Conservation (phyloP, 306 rosid species). For the Citrullus mucosospermus region DNA sequence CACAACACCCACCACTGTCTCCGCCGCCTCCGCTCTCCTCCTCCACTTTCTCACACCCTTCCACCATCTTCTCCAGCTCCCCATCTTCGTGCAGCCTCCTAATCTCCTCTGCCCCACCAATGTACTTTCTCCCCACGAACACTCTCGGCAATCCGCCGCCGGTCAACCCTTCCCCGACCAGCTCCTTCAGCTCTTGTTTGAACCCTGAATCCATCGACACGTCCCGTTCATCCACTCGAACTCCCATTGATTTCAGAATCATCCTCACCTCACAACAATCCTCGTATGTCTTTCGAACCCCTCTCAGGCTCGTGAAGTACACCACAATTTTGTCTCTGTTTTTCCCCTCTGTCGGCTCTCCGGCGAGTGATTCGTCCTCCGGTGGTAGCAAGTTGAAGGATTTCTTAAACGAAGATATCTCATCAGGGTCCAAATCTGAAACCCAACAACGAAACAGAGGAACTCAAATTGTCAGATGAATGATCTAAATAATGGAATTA, state of each 20-base stretch:
- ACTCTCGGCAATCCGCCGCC: conserved; percentile 63
- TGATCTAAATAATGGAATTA: too few species aligned
- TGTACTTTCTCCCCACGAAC: conserved; percentile 43
- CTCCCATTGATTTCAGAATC: conserved; percentile 48
- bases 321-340: conserved; percentile 38
- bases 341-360: background rate
- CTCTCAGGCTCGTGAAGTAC: conserved; percentile 74
- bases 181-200: conserved; percentile 68
- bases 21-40: conserved; percentile 1
- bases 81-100: conserved; percentile 60
- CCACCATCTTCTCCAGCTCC: conserved; percentile 55
- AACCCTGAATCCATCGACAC: conserved; percentile 86
- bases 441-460: background rate
- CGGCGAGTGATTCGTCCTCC: background rate
- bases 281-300: conserved; percentile 83
- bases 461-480: background rate
- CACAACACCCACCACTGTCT: conserved; percentile 32
- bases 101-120: conserved; percentile 84
- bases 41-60: conserved; percentile 36
- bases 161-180: conserved; percentile 24
- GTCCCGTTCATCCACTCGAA: conserved; percentile 69
- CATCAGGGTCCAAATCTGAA: conserved; percentile 36
- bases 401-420: conserved; percentile 38
- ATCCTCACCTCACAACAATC: conserved; percentile 67
- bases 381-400: conserved; percentile 23